A percentile compares a stretch with the other conserved stretches of the same genome.
These are phyloP conservation scores for Rosa multiflora DNA, from an alignment of 306 rosid genomes.

Conservation along the genomic window DNA sequence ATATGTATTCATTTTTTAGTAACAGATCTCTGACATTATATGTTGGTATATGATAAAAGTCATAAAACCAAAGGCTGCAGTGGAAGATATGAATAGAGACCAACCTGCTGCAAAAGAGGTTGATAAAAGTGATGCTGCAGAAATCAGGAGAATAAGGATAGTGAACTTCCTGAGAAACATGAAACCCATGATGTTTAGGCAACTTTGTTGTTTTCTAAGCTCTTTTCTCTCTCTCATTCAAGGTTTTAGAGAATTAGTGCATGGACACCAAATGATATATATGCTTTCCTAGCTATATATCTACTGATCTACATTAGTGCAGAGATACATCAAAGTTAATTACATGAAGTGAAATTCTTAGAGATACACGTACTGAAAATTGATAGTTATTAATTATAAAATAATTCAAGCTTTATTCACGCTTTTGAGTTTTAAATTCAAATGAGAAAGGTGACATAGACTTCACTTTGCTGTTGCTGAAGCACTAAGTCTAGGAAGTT, in stretches of 20 bases:
- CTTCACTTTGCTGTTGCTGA: slow-evolving; percentile 77
- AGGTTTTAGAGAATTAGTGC: slow-evolving; percentile 18
- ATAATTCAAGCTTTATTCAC: slow-evolving; percentile 17
- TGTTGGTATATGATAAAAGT: not conserved
- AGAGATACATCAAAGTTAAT: slow-evolving; percentile 17
- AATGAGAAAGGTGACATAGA: slow-evolving; percentile 43
- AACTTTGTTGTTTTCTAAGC: slow-evolving; percentile 23
- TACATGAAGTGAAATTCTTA: slow-evolving; percentile 16
- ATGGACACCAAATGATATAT: slow-evolving; percentile 20
- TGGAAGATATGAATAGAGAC: slow-evolving; percentile 28
- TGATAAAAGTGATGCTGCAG: slow-evolving; percentile 50
- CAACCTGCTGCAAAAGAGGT: slow-evolving; percentile 55
- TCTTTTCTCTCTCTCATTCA: slow-evolving; percentile 34
- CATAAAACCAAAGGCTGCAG: slow-evolving; percentile 41
- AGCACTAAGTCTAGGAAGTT: slow-evolving; percentile 59
- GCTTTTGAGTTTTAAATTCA: slow-evolving; percentile 37
- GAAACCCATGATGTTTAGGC: slow-evolving; percentile 33
- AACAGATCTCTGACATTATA: slow-evolving; percentile 35
- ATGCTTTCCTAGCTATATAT: slow-evolving; percentile 34
- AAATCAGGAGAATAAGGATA: slow-evolving; percentile 56
- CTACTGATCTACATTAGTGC: slow-evolving; percentile 21
- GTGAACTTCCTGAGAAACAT: slow-evolving; percentile 47
- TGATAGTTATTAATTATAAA: slow-evolving; percentile 34
- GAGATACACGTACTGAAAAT: slow-evolving; percentile 32
- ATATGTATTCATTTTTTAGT: slow-evolving; percentile 21